Evolutionary conservation across 495 filamentous ascomycete genomes (phyloP).

Genomic region (Neurospora intermedia): DNA sequence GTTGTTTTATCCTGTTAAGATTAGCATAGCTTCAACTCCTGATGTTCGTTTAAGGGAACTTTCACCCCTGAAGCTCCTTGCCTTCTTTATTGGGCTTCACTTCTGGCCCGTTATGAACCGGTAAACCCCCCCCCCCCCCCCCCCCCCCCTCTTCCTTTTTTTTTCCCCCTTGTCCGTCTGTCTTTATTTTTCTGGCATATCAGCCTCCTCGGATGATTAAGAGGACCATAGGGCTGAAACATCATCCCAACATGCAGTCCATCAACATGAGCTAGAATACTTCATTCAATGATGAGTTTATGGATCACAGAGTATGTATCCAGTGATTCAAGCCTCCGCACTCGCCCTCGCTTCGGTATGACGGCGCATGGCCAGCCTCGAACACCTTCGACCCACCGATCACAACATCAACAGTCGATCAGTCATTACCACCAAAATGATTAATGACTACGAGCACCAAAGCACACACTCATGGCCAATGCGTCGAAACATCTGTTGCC

Average conservation of each 20-base stretch:
- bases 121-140: neutral
- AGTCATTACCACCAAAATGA: neutral
- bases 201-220: neutral
- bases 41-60: neutral
- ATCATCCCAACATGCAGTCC: neutral
- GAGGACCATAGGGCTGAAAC: neutral
- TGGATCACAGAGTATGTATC: neutral
- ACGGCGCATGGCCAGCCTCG: neutral
- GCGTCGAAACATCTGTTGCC: neutral
- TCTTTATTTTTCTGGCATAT: neutral
- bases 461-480: neutral
- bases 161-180: neutral
- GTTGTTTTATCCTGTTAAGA: neutral
- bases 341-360: neutral
- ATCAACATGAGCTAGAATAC: neutral
- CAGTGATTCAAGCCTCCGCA: neutral
- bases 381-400: neutral
- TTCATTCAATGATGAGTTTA: neutral
- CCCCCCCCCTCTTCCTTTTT: neutral
- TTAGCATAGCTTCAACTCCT: neutral
- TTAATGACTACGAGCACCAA: neutral
- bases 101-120: neutral
- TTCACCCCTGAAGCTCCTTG: neutral
- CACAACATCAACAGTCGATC: neutral
- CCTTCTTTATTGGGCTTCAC: neutral